phyloP scores from a whole-genome alignment of 331 rosid genomes.

The Erythrophleum ivorense region DNA sequence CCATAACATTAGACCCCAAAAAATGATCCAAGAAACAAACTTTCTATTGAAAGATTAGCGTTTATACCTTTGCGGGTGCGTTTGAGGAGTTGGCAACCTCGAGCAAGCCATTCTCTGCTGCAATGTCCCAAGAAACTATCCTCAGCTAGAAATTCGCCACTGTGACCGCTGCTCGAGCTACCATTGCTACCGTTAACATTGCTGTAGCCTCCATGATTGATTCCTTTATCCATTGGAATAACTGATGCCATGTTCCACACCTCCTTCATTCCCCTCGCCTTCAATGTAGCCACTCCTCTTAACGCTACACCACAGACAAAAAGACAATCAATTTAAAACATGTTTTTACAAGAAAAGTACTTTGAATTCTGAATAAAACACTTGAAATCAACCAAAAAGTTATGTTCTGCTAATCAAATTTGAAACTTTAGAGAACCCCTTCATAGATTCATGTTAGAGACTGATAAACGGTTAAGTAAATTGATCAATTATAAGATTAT shows the following conservation, averaged over 20 bases:
- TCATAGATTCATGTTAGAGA: too few species aligned
- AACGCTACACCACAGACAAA: slow-evolving; percentile 56
- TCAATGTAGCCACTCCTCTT: slow-evolving; percentile 89
- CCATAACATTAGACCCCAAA: too few species aligned
- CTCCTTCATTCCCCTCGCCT: slow-evolving; percentile 91
- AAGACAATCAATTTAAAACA: slow-evolving; percentile 27
- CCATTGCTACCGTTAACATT: slow-evolving; percentile 49
- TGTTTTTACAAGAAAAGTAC: not conserved
- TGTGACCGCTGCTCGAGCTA: slow-evolving; percentile 66
- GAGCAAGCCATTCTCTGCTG: too few species aligned
- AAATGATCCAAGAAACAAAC: too few species aligned
- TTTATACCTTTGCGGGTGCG: too few species aligned
- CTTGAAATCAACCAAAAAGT: not conserved
- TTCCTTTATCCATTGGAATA: slow-evolving; percentile 75
- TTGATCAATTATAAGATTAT: too few species aligned
- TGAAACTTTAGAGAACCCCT: too few species aligned
- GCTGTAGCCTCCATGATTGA: slow-evolving; percentile 31
- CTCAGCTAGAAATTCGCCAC: slow-evolving; percentile 76
- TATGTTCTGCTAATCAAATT: too few species aligned
- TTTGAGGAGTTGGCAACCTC: too few species aligned
- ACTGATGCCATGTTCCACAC: slow-evolving; percentile 89
- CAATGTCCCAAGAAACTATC: too few species aligned
- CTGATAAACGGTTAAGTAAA: too few species aligned
- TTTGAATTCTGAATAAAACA: not conserved
- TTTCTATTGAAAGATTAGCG: too few species aligned